Conservation (phyloP, 805 yeast species). For the Starmerella kuoi region DNA sequence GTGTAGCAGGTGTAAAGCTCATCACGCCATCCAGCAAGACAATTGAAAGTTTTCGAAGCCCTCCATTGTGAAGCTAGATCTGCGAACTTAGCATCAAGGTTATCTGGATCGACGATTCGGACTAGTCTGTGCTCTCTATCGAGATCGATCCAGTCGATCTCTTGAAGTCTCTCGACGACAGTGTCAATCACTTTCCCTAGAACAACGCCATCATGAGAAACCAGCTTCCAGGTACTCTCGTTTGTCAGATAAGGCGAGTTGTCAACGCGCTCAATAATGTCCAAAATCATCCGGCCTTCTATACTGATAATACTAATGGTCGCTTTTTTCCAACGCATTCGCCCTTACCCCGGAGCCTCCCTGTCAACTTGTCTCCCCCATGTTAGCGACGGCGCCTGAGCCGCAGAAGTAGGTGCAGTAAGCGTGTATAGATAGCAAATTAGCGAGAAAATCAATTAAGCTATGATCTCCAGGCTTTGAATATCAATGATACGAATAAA, state of each 20-base stretch:
- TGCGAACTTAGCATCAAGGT: slow-evolving; percentile 13
- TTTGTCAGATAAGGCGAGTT: slow-evolving; percentile 13
- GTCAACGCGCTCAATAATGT: slow-evolving; percentile 12
- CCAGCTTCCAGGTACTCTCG: slow-evolving; percentile 21
- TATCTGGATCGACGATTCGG: slow-evolving; percentile 2
- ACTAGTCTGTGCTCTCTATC: slow-evolving; percentile 2
- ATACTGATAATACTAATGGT: background rate
- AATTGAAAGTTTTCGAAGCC: slow-evolving; percentile 19
- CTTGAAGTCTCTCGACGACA: slow-evolving; percentile 10
- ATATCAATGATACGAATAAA: no score
- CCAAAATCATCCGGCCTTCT: background rate
- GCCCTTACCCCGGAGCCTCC: no score
- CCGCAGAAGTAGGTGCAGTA: no score
- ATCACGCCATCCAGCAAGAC: slow-evolving; percentile 55
- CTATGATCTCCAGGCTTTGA: no score
- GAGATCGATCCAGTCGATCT: slow-evolving; percentile 8
- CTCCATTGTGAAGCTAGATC: slow-evolving; percentile 23
- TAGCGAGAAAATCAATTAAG: no score
- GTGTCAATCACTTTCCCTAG: slow-evolving; percentile 19
- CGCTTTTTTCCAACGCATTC: no score
- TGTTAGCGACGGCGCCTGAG: no score
- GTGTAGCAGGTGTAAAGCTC: slow-evolving; percentile 67
- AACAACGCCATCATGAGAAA: slow-evolving; percentile 26
- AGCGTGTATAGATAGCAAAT: no score
- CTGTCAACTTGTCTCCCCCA: no score